A percentile compares a stretch with the other conserved stretches of the same genome.
phyloP scores from a whole-genome alignment of 768 basidiomycete species.

The Tylopilus felleus region DNA sequence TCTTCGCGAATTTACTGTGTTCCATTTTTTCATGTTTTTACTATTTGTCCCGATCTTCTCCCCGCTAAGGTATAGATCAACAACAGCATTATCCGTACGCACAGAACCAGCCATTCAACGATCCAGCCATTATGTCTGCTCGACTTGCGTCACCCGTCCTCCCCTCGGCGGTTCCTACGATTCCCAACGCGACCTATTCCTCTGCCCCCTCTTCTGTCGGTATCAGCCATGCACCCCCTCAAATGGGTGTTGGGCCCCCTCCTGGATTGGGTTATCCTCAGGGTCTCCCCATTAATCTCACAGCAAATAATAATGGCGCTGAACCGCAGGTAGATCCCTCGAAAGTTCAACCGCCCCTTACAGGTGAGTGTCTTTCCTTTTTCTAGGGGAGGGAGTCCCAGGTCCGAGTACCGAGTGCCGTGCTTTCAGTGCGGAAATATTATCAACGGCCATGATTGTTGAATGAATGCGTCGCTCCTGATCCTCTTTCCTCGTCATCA shows the following conservation, averaged over 20 bases:
- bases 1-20: conserved; percentile 23
- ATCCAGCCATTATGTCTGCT: conserved; percentile 81
- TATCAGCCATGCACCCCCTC: conserved; percentile 11
- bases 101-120: conserved; percentile 53
- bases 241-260: conserved; percentile 54
- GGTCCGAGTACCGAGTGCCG: conserved; percentile 86
- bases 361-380: conserved; percentile 64
- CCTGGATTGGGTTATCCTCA: conserved; percentile 58
- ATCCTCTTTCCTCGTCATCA: conserved; percentile 24
- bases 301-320: conserved; percentile 13
- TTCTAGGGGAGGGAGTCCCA: conserved; percentile 71
- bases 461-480: conserved; percentile 33
- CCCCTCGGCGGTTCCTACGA: conserved; percentile 14
- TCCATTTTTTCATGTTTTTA: conserved; percentile 3
- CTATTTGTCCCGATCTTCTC: conserved; percentile 7
- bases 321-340: conserved; percentile 27
- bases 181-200: conserved; percentile 11
- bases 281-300: conserved; percentile 26
- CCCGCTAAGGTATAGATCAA: conserved; percentile 33
- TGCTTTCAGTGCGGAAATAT: conserved; percentile 88
- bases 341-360: conserved; percentile 18
- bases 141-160: conserved; percentile 48
- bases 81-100: conserved; percentile 33
- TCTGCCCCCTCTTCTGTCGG: conserved; percentile 12
- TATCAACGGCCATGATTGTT: conserved; percentile 63